Evolutionary conservation across 179 eudicot species (phyloP).

Genomic region (Actinidia arguta): DNA sequence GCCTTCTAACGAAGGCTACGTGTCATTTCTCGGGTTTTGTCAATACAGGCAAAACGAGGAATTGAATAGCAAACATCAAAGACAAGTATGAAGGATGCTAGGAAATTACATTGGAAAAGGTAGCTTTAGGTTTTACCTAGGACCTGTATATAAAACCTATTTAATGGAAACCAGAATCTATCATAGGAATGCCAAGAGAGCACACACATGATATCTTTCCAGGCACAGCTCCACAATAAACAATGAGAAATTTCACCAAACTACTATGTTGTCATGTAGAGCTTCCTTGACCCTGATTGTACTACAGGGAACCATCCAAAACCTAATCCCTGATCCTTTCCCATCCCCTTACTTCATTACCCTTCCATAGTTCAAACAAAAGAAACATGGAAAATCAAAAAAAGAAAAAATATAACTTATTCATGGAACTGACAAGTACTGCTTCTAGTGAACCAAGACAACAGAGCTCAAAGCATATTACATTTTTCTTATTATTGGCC

Average conservation of each 20-base stretch:
- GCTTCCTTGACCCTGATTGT: not conserved
- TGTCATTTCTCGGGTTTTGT: not conserved
- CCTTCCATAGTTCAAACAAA: not conserved
- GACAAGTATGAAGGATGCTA: not conserved
- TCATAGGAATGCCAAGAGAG: not conserved
- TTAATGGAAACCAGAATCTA: not conserved
- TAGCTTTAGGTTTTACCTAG: slow-evolving; percentile 3
- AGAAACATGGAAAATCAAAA: not conserved
- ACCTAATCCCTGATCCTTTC: not conserved
- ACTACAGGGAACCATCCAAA: not conserved
- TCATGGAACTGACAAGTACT: slow-evolving; percentile 3
- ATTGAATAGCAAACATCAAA: not conserved
- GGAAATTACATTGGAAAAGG: slow-evolving; percentile 7
- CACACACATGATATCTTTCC: not conserved
- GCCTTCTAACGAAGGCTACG: not conserved
- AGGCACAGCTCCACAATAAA: not conserved
- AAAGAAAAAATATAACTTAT: not conserved
- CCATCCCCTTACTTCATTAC: not conserved
- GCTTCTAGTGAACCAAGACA: not conserved
- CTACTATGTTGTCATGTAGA: not conserved
- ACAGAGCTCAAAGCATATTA: not conserved
- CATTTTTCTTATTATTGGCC: not conserved
- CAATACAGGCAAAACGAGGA: not conserved
- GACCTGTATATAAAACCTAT: not conserved
- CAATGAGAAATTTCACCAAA: not conserved